Conservation (phyloP, 1,284 basidiomycete genomes). For the Anthracocystis panici-leucophaei region DNA sequence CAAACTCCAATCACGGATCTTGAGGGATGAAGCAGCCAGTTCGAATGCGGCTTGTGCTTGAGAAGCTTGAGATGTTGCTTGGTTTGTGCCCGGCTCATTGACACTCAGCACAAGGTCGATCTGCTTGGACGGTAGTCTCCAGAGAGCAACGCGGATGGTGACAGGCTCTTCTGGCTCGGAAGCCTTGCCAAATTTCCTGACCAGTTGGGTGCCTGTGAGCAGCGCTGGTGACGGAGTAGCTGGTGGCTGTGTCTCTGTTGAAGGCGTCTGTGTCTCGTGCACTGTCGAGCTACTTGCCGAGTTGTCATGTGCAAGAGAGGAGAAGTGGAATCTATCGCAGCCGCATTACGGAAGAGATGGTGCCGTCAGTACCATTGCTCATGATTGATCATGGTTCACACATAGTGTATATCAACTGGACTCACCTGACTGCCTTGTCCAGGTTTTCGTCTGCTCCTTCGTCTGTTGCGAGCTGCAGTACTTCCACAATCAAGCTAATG, state of each 20-base stretch:
- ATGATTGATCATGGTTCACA: neutral
- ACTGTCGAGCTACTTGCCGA: slow-evolving; percentile 76
- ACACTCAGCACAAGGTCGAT: slow-evolving; percentile 66
- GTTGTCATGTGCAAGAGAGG: slow-evolving; percentile 92
- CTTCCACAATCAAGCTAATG: slow-evolving; percentile 86
- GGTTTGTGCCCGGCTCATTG: slow-evolving; percentile 54
- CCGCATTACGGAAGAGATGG: neutral
- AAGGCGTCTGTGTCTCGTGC: slow-evolving; percentile 69
- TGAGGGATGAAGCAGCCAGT: slow-evolving; percentile 24
- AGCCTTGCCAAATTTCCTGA: slow-evolving; percentile 63
- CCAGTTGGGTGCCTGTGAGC: slow-evolving; percentile 56
- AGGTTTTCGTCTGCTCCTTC: slow-evolving; percentile 73
- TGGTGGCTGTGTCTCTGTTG: slow-evolving; percentile 11
- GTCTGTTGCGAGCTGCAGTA: slow-evolving; percentile 80
- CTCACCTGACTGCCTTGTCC: slow-evolving; percentile 66
- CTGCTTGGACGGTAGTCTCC: slow-evolving; percentile 59
- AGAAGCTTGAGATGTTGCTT: slow-evolving; percentile 3
- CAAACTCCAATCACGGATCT: slow-evolving; percentile 38
- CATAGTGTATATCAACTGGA: neutral
- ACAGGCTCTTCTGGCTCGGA: slow-evolving; percentile 52
- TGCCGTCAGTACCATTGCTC: neutral
- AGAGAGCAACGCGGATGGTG: slow-evolving; percentile 61
- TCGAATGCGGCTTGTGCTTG: slow-evolving; percentile 34
- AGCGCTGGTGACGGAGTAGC: slow-evolving; percentile 49
- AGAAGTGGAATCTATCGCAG: slow-evolving; percentile 83